Evolutionary conservation across 192 early-diverging fungal species (phyloP).

Genomic region (Coemansia sp.): DNA sequence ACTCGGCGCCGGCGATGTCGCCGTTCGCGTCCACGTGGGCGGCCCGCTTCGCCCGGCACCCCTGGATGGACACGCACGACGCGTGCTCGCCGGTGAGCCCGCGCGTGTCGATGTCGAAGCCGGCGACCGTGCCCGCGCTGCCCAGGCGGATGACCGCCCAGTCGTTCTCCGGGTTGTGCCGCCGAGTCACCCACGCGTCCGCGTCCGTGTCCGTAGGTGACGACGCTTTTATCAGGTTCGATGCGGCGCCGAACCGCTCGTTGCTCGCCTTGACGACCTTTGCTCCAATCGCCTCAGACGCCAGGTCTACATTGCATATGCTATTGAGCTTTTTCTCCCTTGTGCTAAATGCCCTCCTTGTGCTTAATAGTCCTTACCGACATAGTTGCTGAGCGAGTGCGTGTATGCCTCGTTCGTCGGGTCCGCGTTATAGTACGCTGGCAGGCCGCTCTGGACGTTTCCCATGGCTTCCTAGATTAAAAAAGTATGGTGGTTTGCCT

Average conservation of each 20-base stretch:
- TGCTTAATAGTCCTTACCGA: slow-evolving; percentile 6
- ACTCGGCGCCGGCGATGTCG: slow-evolving; percentile 50
- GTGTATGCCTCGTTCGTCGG: slow-evolving; percentile 41
- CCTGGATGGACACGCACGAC: slow-evolving; percentile 78
- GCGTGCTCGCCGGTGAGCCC: slow-evolving; percentile 90
- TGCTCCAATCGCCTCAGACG: slow-evolving; percentile 63
- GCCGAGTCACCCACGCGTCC: slow-evolving; percentile 91
- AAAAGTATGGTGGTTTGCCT: too few species aligned
- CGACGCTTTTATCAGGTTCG: slow-evolving; percentile 64
- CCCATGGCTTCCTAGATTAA: slow-evolving; percentile 46
- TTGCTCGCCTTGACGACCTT: slow-evolving; percentile 75
- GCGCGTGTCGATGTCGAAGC: slow-evolving; percentile 85
- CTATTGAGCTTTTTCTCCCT: too few species aligned
- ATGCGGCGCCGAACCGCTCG: slow-evolving; percentile 83
- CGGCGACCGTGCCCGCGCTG: slow-evolving; percentile 71
- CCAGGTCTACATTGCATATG: slow-evolving; percentile 57
- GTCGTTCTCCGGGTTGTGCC: slow-evolving; percentile 82
- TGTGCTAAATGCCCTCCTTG: too few species aligned
- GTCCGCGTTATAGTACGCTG: slow-evolving; percentile 51
- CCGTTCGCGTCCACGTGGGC: slow-evolving; percentile 30
- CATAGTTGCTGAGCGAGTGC: slow-evolving; percentile 43
- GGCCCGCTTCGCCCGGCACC: slow-evolving; percentile 35
- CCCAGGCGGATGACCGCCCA: slow-evolving; percentile 86
- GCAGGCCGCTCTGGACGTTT: slow-evolving; percentile 49
- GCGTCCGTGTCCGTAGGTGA: slow-evolving; percentile 3